A percentile compares a stretch with the other conserved stretches of the same genome.
Conservation (phyloP, 805 yeast genomes). For the Candida lessepsii region DNA sequence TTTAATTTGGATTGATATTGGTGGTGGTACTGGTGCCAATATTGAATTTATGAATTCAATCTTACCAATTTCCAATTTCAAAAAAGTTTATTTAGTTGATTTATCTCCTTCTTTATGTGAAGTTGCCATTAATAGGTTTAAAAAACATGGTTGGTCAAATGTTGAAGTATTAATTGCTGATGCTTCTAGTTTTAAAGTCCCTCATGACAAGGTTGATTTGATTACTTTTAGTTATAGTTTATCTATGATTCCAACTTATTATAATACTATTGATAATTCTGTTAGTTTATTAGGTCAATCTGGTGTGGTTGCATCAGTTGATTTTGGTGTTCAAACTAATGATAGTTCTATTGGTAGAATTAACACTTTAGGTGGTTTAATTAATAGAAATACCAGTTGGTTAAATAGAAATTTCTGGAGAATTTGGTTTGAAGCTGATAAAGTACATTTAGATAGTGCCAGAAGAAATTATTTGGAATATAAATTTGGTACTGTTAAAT, state of each 20-base stretch:
- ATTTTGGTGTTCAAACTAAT: slow-evolving; percentile 73
- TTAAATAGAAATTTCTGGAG: slow-evolving; percentile 78
- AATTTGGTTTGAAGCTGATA: slow-evolving; percentile 83
- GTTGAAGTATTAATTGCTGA: slow-evolving; percentile 72
- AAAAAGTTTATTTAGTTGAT: slow-evolving; percentile 70
- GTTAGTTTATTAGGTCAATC: slow-evolving; percentile 48
- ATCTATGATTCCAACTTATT: slow-evolving; percentile 83
- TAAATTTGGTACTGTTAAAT: slow-evolving; percentile 76
- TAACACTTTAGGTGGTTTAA: slow-evolving; percentile 73
- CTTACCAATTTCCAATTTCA: slow-evolving; percentile 50
- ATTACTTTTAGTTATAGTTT: slow-evolving; percentile 78
- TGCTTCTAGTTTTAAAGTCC: slow-evolving; percentile 66
- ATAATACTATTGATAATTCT: slow-evolving; percentile 74
- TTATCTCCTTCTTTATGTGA: slow-evolving; percentile 75
- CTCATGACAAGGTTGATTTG: slow-evolving; percentile 55
- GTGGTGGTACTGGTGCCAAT: slow-evolving; percentile 86
- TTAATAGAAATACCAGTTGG: slow-evolving; percentile 75
- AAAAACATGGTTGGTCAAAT: slow-evolving; percentile 44
- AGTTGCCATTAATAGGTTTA: slow-evolving; percentile 62
- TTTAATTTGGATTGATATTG: slow-evolving; percentile 74
- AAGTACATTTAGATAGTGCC: slow-evolving; percentile 74
- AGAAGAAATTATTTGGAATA: slow-evolving; percentile 83
- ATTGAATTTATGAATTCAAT: slow-evolving; percentile 70
- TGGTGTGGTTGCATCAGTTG: slow-evolving; percentile 71
- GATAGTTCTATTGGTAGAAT: slow-evolving; percentile 66